A percentile compares a stretch with the other conserved stretches of the same genome.
phyloP scores from a whole-genome alignment of 352 stramenopile genomes.

The Phytophthora multivora region DNA sequence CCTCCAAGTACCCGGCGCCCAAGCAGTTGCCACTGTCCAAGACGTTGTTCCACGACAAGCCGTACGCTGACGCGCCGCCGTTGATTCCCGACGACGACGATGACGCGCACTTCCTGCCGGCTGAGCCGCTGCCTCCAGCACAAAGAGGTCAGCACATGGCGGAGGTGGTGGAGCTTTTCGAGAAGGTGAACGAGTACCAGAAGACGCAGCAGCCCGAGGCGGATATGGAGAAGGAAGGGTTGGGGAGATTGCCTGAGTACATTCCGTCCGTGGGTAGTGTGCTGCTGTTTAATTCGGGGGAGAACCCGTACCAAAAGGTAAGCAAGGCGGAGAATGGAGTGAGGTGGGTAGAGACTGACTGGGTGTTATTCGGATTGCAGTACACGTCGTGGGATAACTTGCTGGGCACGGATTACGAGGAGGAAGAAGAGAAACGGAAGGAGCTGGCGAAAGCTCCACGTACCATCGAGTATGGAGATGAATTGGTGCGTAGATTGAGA shows the following conservation, averaged over 20 bases:
- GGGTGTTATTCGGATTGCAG: constrained; percentile 34
- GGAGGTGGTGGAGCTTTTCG: constrained; percentile 83
- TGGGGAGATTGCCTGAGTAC: constrained; percentile 79
- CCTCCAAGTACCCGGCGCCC: constrained; percentile 84
- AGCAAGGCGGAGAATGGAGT: not conserved
- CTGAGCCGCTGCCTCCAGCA: constrained; percentile 69
- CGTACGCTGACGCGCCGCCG: constrained; percentile 76
- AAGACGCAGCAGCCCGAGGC: constrained; percentile 74
- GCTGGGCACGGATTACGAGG: constrained; percentile 83
- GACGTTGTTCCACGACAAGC: constrained; percentile 86
- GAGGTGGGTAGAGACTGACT: not conserved
- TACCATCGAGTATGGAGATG: constrained; percentile 81
- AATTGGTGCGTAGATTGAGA: constrained; percentile 48
- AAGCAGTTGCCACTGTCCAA: constrained; percentile 69
- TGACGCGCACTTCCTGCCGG: constrained; percentile 83
- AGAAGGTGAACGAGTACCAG: constrained; percentile 83
- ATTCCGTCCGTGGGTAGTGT: constrained; percentile 84
- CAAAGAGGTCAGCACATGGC: constrained; percentile 81
- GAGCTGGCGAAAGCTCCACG: constrained; percentile 78
- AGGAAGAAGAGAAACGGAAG: constrained; percentile 88
- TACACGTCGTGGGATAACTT: constrained; percentile 91
- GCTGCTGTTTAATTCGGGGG: constrained; percentile 86
- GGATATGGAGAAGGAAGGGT: constrained; percentile 85
- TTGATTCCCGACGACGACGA: constrained; percentile 73
- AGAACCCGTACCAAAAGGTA: constrained; percentile 90